Evolutionary conservation across 106 monocot genomes (phyloP).

Genomic region (Vanilla planifolia): DNA sequence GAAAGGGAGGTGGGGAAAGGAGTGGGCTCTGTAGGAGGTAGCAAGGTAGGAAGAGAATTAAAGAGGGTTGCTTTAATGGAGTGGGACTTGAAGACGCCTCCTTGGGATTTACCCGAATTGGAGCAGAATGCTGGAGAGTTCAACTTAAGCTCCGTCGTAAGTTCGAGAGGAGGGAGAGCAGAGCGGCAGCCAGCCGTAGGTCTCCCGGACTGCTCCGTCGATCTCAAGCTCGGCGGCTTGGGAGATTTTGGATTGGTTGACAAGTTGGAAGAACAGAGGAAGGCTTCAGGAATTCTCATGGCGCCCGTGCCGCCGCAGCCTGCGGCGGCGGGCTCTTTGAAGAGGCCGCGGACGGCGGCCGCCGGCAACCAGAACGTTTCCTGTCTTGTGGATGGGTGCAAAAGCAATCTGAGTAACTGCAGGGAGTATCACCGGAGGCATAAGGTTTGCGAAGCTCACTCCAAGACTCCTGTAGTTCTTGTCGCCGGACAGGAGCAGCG

Average conservation of each 20-base stretch:
- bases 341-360: constrained; percentile 21
- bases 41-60: neutral
- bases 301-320: neutral
- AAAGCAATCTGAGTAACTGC: constrained; percentile 47
- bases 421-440: constrained; percentile 65
- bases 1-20: neutral
- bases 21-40: neutral
- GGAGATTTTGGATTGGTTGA: constrained; percentile 18
- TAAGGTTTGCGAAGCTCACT: constrained; percentile 68
- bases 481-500: constrained; percentile 60
- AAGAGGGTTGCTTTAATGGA: constrained; percentile 26
- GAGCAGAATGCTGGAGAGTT: constrained; percentile 18
- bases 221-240: constrained; percentile 30
- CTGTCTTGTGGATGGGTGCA: constrained; percentile 63
- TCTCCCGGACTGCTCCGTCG: constrained; percentile 24
- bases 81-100: constrained; percentile 55
- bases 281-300: constrained; percentile 21
- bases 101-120: constrained; percentile 52
- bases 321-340: constrained; percentile 18
- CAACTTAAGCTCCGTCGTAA: constrained; percentile 10
- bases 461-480: constrained; percentile 56
- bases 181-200: constrained; percentile 3
- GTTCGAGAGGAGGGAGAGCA: constrained; percentile 5
- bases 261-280: constrained; percentile 28
- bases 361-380: constrained; percentile 22